Percentiles rank a stretch among this genome's conserved stretches.
These are phyloP conservation scores for Kentomonas sorsogonicus DNA, from an alignment of 208 protist species.

Conservation along the genomic window DNA sequence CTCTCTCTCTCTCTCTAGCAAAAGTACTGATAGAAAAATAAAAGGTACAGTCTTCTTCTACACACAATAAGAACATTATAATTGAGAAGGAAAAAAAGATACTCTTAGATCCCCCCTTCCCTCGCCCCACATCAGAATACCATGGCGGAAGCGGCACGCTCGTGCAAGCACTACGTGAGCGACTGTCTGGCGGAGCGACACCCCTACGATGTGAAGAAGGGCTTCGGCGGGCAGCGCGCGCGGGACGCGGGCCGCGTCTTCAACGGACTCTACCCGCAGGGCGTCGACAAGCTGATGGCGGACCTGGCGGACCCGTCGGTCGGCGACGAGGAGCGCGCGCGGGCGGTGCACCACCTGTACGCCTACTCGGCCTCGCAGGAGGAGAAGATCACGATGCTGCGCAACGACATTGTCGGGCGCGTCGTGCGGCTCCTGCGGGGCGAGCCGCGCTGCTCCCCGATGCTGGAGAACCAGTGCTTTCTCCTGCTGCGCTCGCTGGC, in stretches of 20 bases:
- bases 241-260: conserved; percentile 63
- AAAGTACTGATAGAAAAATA: background rate
- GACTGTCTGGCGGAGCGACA: conserved; percentile 80
- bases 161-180: conserved; percentile 78
- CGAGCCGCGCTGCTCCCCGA: too few relatives aligned
- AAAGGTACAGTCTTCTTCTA: background rate
- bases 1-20: conserved; percentile 7
- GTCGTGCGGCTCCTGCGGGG: too few relatives aligned
- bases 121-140: too few relatives aligned
- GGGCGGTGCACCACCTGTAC: conserved; percentile 61
- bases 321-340: conserved; percentile 30
- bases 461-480: conserved; percentile 60
- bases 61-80: background rate
- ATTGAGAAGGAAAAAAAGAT: background rate
- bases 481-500: conserved; percentile 68
- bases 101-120: too few relatives aligned
- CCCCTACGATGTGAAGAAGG: conserved; percentile 71
- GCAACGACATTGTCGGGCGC: conserved; percentile 9
- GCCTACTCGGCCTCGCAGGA: conserved; percentile 72
- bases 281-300: conserved; percentile 33
- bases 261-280: conserved; percentile 36
- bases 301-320: conserved; percentile 54
- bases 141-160: conserved; percentile 65
- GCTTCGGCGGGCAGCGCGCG: conserved; percentile 50
- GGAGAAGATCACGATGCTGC: conserved; percentile 59